These are phyloP conservation scores for Streptanthus diversifolius DNA, from an alignment of 345 rosid species.

Conservation along the genomic window DNA sequence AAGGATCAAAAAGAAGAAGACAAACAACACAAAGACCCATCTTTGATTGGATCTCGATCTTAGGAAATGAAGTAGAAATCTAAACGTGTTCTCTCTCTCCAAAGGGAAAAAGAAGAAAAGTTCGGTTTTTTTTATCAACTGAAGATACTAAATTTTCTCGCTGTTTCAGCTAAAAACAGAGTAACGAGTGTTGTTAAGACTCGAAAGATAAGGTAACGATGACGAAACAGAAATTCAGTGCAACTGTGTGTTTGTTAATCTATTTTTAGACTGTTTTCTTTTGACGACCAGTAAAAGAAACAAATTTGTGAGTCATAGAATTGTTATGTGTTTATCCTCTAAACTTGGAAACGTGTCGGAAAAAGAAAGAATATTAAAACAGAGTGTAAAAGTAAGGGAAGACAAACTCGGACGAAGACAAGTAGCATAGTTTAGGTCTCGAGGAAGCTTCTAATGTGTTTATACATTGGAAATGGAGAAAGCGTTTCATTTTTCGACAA, in stretches of 20 bases:
- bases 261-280: neutral
- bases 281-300: neutral
- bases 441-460: conserved; percentile 5
- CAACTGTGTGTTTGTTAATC: conserved; percentile 17
- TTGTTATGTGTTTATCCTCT: conserved; percentile 17
- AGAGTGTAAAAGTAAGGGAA: conserved; percentile 10
- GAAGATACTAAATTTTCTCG: conserved; percentile 15
- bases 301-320: neutral
- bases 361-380: conserved; percentile 12
- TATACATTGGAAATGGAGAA: neutral
- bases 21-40: conserved; percentile 10
- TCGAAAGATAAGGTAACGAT: neutral
- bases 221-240: conserved; percentile 22
- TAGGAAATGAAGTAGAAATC: neutral
- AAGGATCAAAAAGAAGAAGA: conserved; percentile 11
- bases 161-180: conserved; percentile 24
- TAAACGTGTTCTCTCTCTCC: neutral
- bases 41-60: conserved; percentile 9
- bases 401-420: conserved; percentile 7
- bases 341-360: conserved; percentile 26
- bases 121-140: neutral
- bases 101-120: neutral
- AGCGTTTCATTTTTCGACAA: neutral
- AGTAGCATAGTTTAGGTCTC: conserved; percentile 6
- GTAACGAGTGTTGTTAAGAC: neutral